Evolutionary conservation across 768 basidiomycete species (phyloP).

Genomic region (Piloderma croceum): DNA sequence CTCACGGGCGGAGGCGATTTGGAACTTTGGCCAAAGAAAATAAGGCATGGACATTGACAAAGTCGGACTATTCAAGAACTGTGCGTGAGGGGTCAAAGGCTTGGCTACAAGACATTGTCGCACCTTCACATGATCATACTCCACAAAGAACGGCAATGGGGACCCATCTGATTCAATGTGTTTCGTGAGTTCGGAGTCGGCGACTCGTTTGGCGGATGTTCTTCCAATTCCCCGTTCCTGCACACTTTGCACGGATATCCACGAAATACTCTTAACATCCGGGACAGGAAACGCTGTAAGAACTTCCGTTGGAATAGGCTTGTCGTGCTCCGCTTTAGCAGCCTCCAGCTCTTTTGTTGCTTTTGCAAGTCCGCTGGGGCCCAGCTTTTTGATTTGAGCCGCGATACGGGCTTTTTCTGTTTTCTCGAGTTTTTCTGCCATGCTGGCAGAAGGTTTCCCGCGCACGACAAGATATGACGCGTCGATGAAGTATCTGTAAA

Average conservation of each 20-base stretch:
- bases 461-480: slow-evolving; percentile 68
- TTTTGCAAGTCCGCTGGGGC: slow-evolving; percentile 72
- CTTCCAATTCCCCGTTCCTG: slow-evolving; percentile 59
- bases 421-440: slow-evolving; percentile 75
- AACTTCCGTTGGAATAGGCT: slow-evolving; percentile 74
- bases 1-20: slow-evolving; percentile 70
- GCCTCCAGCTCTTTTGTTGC: slow-evolving; percentile 63
- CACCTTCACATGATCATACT: slow-evolving; percentile 91
- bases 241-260: slow-evolving; percentile 73
- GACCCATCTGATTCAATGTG: slow-evolving; percentile 66
- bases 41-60: slow-evolving; percentile 74
- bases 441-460: slow-evolving; percentile 82
- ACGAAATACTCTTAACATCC: slow-evolving; percentile 82
- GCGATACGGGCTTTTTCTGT: slow-evolving; percentile 76
- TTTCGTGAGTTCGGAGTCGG: slow-evolving; percentile 43
- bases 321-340: slow-evolving; percentile 84
- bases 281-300: slow-evolving; percentile 87
- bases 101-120: slow-evolving; percentile 7
- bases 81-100: slow-evolving; percentile 1
- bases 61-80: slow-evolving; percentile 66
- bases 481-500: slow-evolving; percentile 70
- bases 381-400: slow-evolving; percentile 62
- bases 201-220: slow-evolving; percentile 19
- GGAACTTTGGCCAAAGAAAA: slow-evolving; percentile 75
- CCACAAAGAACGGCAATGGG: slow-evolving; percentile 78